Evolutionary conservation across 495 filamentous ascomycete species (phyloP).

Genomic region (Saxispiralis lemnorum): DNA sequence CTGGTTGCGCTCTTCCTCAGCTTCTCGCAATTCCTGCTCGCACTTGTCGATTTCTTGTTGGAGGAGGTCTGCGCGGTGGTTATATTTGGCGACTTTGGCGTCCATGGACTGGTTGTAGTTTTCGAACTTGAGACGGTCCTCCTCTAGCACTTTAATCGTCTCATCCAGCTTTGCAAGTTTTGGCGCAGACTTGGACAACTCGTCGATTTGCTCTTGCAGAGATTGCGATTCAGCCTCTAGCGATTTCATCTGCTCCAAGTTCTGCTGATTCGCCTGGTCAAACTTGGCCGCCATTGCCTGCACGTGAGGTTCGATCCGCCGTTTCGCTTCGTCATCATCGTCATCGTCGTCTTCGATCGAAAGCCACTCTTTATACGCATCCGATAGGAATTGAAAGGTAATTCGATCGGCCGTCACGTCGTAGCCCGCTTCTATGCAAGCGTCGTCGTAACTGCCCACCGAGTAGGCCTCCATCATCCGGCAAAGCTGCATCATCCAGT

Average conservation of each 20-base stretch:
- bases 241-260: slow-evolving; percentile 60
- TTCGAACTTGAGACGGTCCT: slow-evolving; percentile 81
- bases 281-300: slow-evolving; percentile 81
- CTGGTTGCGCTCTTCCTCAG: slow-evolving; percentile 59
- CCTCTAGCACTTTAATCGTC: slow-evolving; percentile 70
- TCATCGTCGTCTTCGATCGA: slow-evolving; percentile 61
- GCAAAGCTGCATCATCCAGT: slow-evolving; percentile 97
- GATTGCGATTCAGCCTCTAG: slow-evolving; percentile 68
- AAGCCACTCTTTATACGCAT: slow-evolving; percentile 85
- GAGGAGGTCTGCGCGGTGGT: slow-evolving; percentile 53
- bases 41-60: slow-evolving; percentile 65
- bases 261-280: slow-evolving; percentile 59
- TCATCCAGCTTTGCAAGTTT: slow-evolving; percentile 70
- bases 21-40: slow-evolving; percentile 54
- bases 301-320: slow-evolving; percentile 62
- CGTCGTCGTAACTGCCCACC: slow-evolving; percentile 64
- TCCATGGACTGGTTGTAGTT: slow-evolving; percentile 69
- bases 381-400: slow-evolving; percentile 75
- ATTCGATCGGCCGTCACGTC: slow-evolving; percentile 80
- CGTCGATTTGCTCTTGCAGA: slow-evolving; percentile 67
- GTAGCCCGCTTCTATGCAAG: slow-evolving; percentile 67
- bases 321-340: slow-evolving; percentile 65
- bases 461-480: slow-evolving; percentile 72
- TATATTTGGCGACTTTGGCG: slow-evolving; percentile 67
- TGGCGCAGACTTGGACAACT: slow-evolving; percentile 65